phyloP scores from a whole-genome alignment of 805 yeast genomes.

The Pichia heedii region DNA sequence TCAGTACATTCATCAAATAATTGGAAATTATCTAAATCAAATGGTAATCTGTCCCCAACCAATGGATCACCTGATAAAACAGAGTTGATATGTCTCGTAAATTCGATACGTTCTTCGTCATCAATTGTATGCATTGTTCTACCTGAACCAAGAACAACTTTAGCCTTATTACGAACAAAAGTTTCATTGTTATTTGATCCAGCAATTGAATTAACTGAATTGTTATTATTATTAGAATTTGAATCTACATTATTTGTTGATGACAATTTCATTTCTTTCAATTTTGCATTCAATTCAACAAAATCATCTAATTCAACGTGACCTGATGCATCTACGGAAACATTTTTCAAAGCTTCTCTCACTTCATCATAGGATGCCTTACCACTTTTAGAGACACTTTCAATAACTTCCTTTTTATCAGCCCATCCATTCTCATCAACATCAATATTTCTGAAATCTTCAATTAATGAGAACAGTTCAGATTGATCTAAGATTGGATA shows the following conservation, averaged over 20 bases:
- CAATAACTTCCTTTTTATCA: conserved; percentile 84
- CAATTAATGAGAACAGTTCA: conserved; percentile 77
- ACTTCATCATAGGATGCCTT: conserved; percentile 83
- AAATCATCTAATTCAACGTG: conserved; percentile 94
- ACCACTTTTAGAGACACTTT: conserved; percentile 71
- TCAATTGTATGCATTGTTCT: conserved; percentile 86
- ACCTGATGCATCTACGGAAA: conserved; percentile 92
- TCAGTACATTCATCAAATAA: conserved; percentile 94
- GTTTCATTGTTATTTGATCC: conserved; percentile 19
- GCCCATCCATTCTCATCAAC: conserved; percentile 89
- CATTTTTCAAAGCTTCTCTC: conserved; percentile 85
- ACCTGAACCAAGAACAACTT: conserved; percentile 80
- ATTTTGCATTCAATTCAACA: conserved; percentile 73
- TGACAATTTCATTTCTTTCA: conserved; percentile 41
- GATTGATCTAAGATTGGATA: conserved; percentile 80
- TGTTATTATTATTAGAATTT: conserved; percentile 7
- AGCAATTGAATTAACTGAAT: conserved; percentile 1
- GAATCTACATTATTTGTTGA: conserved; percentile 4
- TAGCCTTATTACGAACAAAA: conserved; percentile 47
- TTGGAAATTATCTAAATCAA: conserved; percentile 90
- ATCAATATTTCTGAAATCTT: conserved; percentile 79
- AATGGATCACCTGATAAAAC: conserved; percentile 85
- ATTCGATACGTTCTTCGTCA: conserved; percentile 93
- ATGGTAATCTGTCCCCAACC: conserved; percentile 77
- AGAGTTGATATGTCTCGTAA: conserved; percentile 90